Conservation (phyloP, 2,329 filamentous ascomycete genomes). For the Aphanocladium album region DNA sequence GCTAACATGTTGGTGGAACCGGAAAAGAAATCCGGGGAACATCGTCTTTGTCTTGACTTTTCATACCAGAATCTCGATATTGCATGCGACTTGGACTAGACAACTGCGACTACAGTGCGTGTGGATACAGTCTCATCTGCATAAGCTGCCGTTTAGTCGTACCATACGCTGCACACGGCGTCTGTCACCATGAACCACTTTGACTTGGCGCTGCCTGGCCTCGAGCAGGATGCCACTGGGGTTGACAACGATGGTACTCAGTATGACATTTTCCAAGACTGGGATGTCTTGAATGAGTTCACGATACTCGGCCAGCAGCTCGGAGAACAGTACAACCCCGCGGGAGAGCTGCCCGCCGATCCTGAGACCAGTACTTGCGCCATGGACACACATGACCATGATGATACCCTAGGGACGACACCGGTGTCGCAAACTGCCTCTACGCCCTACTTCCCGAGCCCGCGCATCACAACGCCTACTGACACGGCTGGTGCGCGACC, state of each 20-base stretch:
- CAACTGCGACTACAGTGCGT: background rate
- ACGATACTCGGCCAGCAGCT: slow-evolving; percentile 2
- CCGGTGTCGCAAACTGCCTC: background rate
- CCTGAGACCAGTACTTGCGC: background rate
- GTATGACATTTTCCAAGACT: slow-evolving; percentile 9
- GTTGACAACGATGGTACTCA: background rate
- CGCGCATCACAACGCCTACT: background rate
- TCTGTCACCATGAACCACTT: slow-evolving; percentile 3
- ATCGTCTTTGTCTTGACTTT: slow-evolving; percentile 3
- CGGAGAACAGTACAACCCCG: background rate
- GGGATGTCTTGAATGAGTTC: slow-evolving; percentile 9
- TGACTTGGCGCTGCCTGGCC: slow-evolving; percentile 4
- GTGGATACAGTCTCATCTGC: background rate
- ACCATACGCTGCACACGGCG: background rate
- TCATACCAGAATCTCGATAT: background rate
- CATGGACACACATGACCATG: background rate
- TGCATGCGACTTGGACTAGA: slow-evolving; percentile 2
- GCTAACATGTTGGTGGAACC: slow-evolving; percentile 12
- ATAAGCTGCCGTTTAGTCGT: background rate
- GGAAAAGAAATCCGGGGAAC: slow-evolving; percentile 10
- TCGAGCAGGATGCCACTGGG: background rate
- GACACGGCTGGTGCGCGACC: slow-evolving; percentile 6
- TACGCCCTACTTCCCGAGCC: background rate
- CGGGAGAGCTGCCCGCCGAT: background rate
- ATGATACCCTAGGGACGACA: background rate